phyloP scores from a whole-genome alignment of 1,284 basidiomycete genomes.

The Sphaerobolus stellatus region DNA sequence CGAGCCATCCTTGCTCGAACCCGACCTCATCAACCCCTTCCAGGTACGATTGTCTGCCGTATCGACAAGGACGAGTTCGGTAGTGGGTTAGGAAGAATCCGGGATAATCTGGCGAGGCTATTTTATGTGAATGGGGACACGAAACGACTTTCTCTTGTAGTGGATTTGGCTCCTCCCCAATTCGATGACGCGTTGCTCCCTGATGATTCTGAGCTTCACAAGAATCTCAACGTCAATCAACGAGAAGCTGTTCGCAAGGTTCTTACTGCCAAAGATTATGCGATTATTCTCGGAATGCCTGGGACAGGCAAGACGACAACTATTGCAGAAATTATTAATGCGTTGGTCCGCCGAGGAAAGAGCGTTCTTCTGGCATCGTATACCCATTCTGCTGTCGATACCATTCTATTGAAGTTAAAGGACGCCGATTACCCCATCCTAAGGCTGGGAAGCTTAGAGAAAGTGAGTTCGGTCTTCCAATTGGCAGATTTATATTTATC shows the following conservation, averaged over 20 bases:
- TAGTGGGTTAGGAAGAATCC: constrained; percentile 82
- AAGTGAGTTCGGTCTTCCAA: constrained; percentile 58
- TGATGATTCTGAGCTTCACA: constrained; percentile 20
- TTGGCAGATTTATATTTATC: background rate
- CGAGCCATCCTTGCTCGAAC: constrained; percentile 47
- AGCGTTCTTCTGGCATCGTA: constrained; percentile 89
- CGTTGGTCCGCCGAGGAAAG: constrained; percentile 79
- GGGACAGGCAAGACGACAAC: constrained; percentile 98
- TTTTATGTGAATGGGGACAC: constrained; percentile 79
- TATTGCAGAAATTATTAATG: constrained; percentile 84
- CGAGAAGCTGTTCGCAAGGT: constrained; percentile 70
- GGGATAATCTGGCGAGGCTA: constrained; percentile 87
- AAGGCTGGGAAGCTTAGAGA: constrained; percentile 88
- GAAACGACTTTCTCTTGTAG: constrained; percentile 69
- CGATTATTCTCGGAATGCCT: constrained; percentile 94
- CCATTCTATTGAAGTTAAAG: constrained; percentile 81
- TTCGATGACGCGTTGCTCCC: constrained; percentile 46
- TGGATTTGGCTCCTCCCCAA: constrained; percentile 73
- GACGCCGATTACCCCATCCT: constrained; percentile 72
- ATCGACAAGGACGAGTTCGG: constrained; percentile 94
- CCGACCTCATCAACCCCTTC: constrained; percentile 11
- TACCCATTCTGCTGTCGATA: constrained; percentile 98
- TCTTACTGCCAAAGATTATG: constrained; percentile 83
- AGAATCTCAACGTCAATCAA: constrained; percentile 74
- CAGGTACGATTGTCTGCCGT: constrained; percentile 60